Evolutionary conservation across 768 basidiomycete genomes (phyloP).

Genomic region (Amanita jacksonii): DNA sequence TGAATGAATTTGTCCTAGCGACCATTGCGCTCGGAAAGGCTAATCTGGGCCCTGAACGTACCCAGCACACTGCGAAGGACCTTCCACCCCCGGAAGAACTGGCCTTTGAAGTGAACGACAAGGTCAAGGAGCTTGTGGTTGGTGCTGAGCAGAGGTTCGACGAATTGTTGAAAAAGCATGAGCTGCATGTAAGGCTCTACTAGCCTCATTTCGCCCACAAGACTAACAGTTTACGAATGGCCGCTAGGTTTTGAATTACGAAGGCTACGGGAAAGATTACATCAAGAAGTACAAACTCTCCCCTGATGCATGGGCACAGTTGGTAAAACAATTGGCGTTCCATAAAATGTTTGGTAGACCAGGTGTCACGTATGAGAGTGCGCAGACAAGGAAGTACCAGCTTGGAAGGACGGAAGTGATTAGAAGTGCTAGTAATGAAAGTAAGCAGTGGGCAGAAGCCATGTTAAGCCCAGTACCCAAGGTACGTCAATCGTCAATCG

Average conservation of each 20-base stretch:
- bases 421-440: constrained; percentile 73
- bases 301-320: constrained; percentile 92
- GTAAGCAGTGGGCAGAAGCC: constrained; percentile 78
- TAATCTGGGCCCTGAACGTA: constrained; percentile 53
- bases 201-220: neutral
- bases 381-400: constrained; percentile 89
- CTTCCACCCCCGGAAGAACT: constrained; percentile 60
- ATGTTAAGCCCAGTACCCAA: constrained; percentile 57
- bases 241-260: constrained; percentile 65
- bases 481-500: too few species aligned
- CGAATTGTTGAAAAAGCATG: constrained; percentile 65
- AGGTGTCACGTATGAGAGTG: constrained; percentile 85
- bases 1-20: constrained; percentile 91
- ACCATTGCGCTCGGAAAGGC: constrained; percentile 64
- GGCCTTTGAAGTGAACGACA: constrained; percentile 53
- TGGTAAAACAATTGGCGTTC: constrained; percentile 94
- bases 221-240: neutral
- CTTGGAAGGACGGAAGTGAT: constrained; percentile 94
- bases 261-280: constrained; percentile 79
- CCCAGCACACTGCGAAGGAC: constrained; percentile 19
- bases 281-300: constrained; percentile 79
- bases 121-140: constrained; percentile 41
- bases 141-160: constrained; percentile 63
- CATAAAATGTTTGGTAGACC: constrained; percentile 72
- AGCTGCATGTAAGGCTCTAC: constrained; percentile 52